Base-by-base conservation (phyloP, 2,329 filamentous ascomycete genomes). In the Claviceps pusilla region DNA sequence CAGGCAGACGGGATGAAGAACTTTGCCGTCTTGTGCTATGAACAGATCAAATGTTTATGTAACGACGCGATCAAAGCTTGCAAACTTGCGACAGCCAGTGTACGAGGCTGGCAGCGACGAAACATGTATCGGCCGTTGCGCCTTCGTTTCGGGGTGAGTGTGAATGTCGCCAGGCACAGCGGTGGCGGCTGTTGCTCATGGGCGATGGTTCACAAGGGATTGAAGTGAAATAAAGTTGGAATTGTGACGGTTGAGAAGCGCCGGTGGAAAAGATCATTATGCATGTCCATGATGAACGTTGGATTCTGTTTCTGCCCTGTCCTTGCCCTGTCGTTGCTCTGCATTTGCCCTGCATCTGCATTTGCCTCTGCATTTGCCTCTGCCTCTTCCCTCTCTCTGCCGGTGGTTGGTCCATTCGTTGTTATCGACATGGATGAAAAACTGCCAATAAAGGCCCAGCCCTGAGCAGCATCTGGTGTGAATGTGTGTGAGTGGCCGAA, bases 31-130 rank as follows among this genome's bases (percentile, higher is more conserved):
- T 37, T 9, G 35, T 37, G 9, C 35, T 41, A 6, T n/a, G 5
- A 4, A 31, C 45, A 31, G 24, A 14, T 16, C 16, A 0, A 12
- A 47, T 28, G 45, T 29, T 47, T 19, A 42, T 41, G 35, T 48
- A 46, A n/a, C 46, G 52, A 45, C 49, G 46, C 37, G 54, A 55
- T 43, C 45, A 48, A 48, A 48, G 31, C 47, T 48, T 48, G 35
- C 53, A 37, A 53, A 56, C 39, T 43, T 57, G 59, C 54, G 57
- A 59, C 59, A 51, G 49, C 53, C 48, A 56, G 53, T 55, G 58
- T 57, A 50, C 55, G 58, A 59, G 58, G 51, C 43, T 51, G 48
- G 35, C 37, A 43, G 46, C 55, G 50, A 48, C 41, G 48, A 55
- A 55, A 57, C 53, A 37, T 37, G 49, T 50, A 28, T 54, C 31